Conservation (phyloP, 2,329 filamentous ascomycete genomes). For the Colletotrichum karsti region DNA sequence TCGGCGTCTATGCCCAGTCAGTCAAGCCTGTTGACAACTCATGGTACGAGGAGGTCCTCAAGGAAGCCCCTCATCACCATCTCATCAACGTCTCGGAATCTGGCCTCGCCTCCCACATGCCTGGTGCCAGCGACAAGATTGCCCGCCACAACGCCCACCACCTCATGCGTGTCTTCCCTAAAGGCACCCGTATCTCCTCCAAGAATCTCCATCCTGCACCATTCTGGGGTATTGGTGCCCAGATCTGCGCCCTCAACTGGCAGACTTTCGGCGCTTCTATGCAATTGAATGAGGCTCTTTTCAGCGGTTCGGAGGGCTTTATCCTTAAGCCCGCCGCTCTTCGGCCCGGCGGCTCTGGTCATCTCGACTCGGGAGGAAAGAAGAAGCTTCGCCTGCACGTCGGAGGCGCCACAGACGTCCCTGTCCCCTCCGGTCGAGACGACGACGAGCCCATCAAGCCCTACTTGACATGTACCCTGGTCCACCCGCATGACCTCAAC, state of each 20-base stretch:
- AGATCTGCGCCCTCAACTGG: slow-evolving; percentile 77
- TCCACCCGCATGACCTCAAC: slow-evolving; percentile 63
- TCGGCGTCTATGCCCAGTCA: slow-evolving; percentile 76
- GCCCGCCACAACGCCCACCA: slow-evolving; percentile 69
- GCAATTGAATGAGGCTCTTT: slow-evolving; percentile 75
- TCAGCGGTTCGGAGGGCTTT: slow-evolving; percentile 71
- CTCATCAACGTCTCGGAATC: slow-evolving; percentile 76
- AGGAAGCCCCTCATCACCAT: slow-evolving; percentile 70
- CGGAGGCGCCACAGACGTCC: slow-evolving; percentile 69
- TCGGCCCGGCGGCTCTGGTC: slow-evolving; percentile 62
- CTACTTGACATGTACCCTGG: slow-evolving; percentile 71
- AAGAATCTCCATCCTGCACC: slow-evolving; percentile 69
- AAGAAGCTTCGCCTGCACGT: slow-evolving; percentile 65
- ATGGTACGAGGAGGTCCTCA: slow-evolving; percentile 64
- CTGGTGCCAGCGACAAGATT: slow-evolving; percentile 55
- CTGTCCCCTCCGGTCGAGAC: slow-evolving; percentile 58
- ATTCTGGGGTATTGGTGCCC: slow-evolving; percentile 74
- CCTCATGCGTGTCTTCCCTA: slow-evolving; percentile 76
- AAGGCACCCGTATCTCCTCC: slow-evolving; percentile 74
- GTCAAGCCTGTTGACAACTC: slow-evolving; percentile 73
- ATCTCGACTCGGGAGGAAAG: slow-evolving; percentile 47
- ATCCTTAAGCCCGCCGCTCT: slow-evolving; percentile 71
- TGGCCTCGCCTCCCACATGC: slow-evolving; percentile 61
- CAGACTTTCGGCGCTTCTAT: slow-evolving; percentile 72
- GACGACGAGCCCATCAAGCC: slow-evolving; percentile 62